Percentiles rank a stretch among this genome's conserved stretches.
Conservation (phyloP, 805 yeast genomes). For the Brettanomyces sp. region DNA sequence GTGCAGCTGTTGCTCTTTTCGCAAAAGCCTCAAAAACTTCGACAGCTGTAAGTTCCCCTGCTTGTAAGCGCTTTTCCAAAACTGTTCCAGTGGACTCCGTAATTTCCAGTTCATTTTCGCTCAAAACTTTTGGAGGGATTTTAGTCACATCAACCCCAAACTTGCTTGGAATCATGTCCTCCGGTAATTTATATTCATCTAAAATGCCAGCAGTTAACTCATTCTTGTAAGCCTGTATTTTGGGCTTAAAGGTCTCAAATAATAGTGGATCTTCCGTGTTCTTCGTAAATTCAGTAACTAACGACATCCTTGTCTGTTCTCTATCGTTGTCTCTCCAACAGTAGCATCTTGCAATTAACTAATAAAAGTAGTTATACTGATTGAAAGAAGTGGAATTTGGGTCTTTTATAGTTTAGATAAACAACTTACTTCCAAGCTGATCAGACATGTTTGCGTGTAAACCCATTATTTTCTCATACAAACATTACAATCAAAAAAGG, state of each 20-base stretch:
- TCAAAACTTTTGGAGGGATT: conserved; percentile 22
- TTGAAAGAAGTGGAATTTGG: too few relatives aligned
- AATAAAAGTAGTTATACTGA: too few relatives aligned
- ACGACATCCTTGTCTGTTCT: not conserved
- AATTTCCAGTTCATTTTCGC: conserved; percentile 29
- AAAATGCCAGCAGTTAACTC: conserved; percentile 19
- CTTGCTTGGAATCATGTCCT: conserved; percentile 9
- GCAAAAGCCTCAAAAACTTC: conserved; percentile 37
- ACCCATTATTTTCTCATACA: too few relatives aligned
- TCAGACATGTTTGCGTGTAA: too few relatives aligned
- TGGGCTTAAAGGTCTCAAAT: conserved; percentile 22
- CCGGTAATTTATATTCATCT: conserved; percentile 16
- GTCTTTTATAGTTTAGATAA: too few relatives aligned
- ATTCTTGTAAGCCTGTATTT: conserved; percentile 22
- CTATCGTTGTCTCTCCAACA: too few relatives aligned
- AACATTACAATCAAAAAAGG: too few relatives aligned
- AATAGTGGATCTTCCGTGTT: conserved; percentile 14
- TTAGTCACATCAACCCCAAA: conserved; percentile 16
- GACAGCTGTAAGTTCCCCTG: conserved; percentile 30
- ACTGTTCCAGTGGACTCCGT: conserved; percentile 29
- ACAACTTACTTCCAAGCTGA: too few relatives aligned
- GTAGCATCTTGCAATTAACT: too few relatives aligned
- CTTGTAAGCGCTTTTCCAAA: conserved; percentile 25
- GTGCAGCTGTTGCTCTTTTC: conserved; percentile 36
- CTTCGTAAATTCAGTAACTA: not conserved